Evolutionary conservation across 805 yeast genomes (phyloP), one percentile per base, ranked within the genome.

Genomic region (Candida nanaspora): DNA sequence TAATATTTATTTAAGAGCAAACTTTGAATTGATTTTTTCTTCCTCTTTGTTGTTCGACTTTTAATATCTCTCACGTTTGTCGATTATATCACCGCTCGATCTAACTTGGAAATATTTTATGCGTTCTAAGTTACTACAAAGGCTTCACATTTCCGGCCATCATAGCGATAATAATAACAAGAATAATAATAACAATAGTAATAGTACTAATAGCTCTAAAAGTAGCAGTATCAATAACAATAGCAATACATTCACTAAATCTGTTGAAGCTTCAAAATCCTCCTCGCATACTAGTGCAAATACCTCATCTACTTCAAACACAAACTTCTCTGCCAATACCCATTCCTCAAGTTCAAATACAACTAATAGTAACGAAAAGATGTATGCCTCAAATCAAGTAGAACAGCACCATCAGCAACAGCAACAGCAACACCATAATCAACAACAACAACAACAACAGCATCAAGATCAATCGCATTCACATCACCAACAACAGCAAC

Each of bases 41-140:
- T 23, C 11, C 11, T 23, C 19, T 18, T 10, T 16, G 4, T 19
- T 31, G 13, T 18, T 31, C 19, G n/a, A 31, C 4, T 15, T 18
- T n/a, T 18, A 8, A 9, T 8, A 18, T 18, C 7, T 15, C n/a
- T 16, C 9, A 8, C 16, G 20, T 30, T 31, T 6, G 6, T 18
- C 19, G 9, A 6, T 30, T 30, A 32, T 14, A 15, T 22, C n/a
- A 21, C 7, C 27, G 27, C 27, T 11, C 11, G 27, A 7, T 11
- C 11, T 23, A 11, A 23, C 11, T 11, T 8, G 27, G 27, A 21
- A 26, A 28, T 13, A 33, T 38, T 46, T 37, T 39, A 51, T 51
- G 56, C 56, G 56, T 46, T 50, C 56, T 39, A 51, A 44, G 49
- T 45, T 51, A 18, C 34, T 51, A 25, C 49, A 51, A 34, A 50